These are phyloP conservation scores for Flaveria trinervia DNA, from an alignment of 129 eudicot species.

Conservation along the genomic window DNA sequence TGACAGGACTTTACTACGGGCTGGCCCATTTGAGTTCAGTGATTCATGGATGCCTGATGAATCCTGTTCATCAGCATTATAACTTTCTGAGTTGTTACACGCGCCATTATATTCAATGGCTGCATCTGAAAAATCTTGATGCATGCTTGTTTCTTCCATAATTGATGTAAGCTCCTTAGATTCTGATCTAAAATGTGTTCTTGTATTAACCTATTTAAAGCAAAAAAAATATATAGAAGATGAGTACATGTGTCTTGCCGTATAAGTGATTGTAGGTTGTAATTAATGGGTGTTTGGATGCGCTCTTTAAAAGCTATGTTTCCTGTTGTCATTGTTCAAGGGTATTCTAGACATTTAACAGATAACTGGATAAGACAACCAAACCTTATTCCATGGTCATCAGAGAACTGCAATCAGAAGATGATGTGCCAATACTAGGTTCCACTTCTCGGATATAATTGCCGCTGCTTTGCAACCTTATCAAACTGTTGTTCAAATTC, in stretches of 20 bases:
- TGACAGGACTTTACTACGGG: conserved; percentile 15
- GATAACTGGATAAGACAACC: conserved; percentile 14
- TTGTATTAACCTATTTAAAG: conserved; percentile 49
- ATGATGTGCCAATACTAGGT: conserved; percentile 38
- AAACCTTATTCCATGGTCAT: conserved; percentile 58
- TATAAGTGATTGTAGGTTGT: not conserved
- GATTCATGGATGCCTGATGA: conserved; percentile 59
- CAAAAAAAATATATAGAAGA: no score
- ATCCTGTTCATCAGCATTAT: conserved; percentile 68
- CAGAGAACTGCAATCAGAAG: conserved; percentile 40
- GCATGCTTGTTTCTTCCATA: conserved; percentile 44
- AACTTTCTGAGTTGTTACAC: conserved; percentile 63
- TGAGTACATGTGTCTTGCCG: not conserved
- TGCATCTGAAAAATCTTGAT: conserved; percentile 60
- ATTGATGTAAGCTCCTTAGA: conserved; percentile 50
- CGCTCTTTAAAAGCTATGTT: not conserved
- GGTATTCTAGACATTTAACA: not conserved
- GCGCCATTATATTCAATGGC: conserved; percentile 57
- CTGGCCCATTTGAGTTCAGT: conserved; percentile 22
- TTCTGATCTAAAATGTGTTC: conserved; percentile 44
- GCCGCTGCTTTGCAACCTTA: conserved; percentile 56
- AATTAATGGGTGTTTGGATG: not conserved
- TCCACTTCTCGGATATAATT: conserved; percentile 45
- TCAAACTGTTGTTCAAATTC: conserved; percentile 98
- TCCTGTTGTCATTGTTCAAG: not conserved